Evolutionary conservation across 306 rosid genomes (phyloP), one percentile per base, ranked within the genome.

Genomic region (Corylus americana): DNA sequence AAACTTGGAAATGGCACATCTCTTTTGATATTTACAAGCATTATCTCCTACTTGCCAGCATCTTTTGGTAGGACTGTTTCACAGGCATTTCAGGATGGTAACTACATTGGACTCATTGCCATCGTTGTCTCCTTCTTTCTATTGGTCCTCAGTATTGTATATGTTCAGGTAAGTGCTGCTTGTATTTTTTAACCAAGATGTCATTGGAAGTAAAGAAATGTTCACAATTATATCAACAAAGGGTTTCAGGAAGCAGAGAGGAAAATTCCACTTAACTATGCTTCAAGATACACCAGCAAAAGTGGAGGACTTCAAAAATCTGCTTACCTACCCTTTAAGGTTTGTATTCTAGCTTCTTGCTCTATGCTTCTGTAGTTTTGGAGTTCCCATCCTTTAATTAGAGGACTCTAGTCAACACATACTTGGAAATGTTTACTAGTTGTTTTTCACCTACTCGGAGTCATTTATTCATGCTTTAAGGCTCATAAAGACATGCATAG

Each of bases 1-100:
- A 94, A 94, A 90, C 97, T 94, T 58, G 98, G 98, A 79, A 94
- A 92, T 70, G 98, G 97, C 39, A 94, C 98, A 49, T 94, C 98
- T 45, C 98, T 94, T 80, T 87, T 94, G 85, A 94, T 94, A 74
- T 94, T 94, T 91, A 94, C 97, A 45, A 94, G 94, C 87, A 94
- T 92, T 80, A 94, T 94, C 81, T 94, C 98, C 82, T 94, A 94
- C 88, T 89, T 94, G 86, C 97, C 97, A 45, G 97, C 97, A 75
- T 94, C 98, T n/a, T 89, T 94, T 79, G 97, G 98, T 80, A 88
- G 97, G 81, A 91, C 97, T 55, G 55, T 85, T 74, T 86, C 87
- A 31, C 89, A 94, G 67, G 98, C 92, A 51, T 88, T 90, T 37
- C 91, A 84, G 76, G 98, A 94, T 83, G 97, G 95, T 55, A 94